phyloP scores from a whole-genome alignment of 345 rosid species.

The Pistacia integerrima region DNA sequence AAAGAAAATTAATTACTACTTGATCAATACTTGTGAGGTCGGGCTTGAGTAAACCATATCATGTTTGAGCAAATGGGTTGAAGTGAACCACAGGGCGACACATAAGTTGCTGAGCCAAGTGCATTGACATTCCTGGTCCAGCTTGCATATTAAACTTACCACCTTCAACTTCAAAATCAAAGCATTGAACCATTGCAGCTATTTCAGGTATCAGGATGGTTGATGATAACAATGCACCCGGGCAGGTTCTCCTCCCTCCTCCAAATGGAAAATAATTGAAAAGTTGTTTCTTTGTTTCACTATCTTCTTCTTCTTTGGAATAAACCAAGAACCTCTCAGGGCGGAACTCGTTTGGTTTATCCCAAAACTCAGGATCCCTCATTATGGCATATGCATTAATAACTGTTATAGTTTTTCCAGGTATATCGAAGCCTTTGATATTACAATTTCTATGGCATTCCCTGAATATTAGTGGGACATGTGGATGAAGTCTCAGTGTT shows the following conservation, averaged over 20 bases:
- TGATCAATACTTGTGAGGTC: too few relatives aligned
- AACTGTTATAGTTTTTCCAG: conserved; percentile 17
- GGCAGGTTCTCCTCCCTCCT: conserved; percentile 40
- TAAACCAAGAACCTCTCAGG: conserved; percentile 39
- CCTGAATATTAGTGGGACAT: neutral
- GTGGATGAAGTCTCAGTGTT: neutral
- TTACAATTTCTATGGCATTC: conserved; percentile 28
- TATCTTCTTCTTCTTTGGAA: conserved; percentile 3
- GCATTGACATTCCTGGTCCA: conserved; percentile 10
- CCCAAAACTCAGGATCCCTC: conserved; percentile 40
- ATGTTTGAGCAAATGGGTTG: conserved; percentile 14
- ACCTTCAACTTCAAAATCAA: conserved; percentile 28
- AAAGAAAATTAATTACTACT: too few relatives aligned
- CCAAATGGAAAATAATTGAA: conserved; percentile 5
- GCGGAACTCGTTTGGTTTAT: neutral
- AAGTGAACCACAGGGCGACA: conserved; percentile 35
- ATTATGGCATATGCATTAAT: conserved; percentile 39
- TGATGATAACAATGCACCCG: conserved; percentile 25
- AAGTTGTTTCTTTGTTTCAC: conserved; percentile 24
- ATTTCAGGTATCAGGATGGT: conserved; percentile 7
- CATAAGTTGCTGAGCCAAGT: conserved; percentile 36
- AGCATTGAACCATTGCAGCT: conserved; percentile 23
- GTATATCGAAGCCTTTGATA: conserved; percentile 33
- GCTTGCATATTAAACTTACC: conserved; percentile 30
- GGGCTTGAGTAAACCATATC: too few relatives aligned